phyloP scores from a whole-genome alignment of 345 rosid genomes.

The Turnera subulata region DNA sequence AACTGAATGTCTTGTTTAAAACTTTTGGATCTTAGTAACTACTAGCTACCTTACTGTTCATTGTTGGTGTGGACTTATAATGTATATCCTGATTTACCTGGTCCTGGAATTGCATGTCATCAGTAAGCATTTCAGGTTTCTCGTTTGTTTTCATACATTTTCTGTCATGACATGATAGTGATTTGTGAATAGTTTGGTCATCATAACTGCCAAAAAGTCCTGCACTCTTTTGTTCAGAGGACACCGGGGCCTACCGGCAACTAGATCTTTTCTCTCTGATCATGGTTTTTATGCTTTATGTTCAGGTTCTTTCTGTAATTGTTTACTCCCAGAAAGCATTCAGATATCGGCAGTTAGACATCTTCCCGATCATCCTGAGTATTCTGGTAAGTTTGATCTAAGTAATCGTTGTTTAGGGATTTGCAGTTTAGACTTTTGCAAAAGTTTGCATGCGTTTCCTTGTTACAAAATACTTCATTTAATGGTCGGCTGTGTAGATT shows the following conservation, averaged over 20 bases:
- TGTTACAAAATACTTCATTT: too few species aligned
- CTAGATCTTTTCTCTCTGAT: slow-evolving; percentile 15
- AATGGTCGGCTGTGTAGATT: neutral
- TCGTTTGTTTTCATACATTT: neutral
- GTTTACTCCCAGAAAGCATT: slow-evolving; percentile 84
- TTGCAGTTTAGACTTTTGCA: neutral
- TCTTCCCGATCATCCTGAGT: slow-evolving; percentile 65
- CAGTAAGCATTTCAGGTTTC: neutral
- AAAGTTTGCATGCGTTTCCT: neutral
- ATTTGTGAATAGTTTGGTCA: neutral
- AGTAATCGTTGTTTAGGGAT: neutral
- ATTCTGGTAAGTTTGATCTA: slow-evolving; percentile 52
- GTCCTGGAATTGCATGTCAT: neutral
- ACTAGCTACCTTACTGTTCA: neutral
- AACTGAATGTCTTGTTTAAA: neutral
- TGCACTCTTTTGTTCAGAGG: too few species aligned
- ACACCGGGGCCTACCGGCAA: too few species aligned
- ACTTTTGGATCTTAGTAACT: too few species aligned
- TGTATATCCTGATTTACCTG: neutral
- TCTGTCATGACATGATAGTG: too few species aligned
- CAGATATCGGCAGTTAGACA: slow-evolving; percentile 74
- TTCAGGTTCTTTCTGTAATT: slow-evolving; percentile 93
- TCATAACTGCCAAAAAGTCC: neutral
- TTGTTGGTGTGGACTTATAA: neutral
- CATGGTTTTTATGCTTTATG: slow-evolving; percentile 15